phyloP scores from a whole-genome alignment of 176 grass and related monocot genomes.

The Raddia distichophylla region DNA sequence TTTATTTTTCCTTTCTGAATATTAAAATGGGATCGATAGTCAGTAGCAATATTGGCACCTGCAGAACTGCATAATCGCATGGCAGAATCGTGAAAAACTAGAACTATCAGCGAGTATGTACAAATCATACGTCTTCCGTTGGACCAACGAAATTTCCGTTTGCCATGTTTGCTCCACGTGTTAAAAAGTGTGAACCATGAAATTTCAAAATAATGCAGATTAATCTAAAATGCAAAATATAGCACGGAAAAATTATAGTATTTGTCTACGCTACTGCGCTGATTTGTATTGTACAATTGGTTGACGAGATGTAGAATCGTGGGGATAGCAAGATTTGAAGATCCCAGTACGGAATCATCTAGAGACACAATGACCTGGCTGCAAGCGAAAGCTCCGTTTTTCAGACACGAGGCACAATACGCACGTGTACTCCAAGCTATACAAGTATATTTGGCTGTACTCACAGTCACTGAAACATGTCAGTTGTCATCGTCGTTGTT shows the following conservation, averaged over 20 bases:
- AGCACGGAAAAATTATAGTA: neutral
- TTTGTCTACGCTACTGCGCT: neutral
- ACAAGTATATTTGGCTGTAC: no score
- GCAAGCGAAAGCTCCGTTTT: no score
- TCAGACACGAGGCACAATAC: no score
- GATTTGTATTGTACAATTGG: neutral
- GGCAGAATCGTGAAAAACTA: neutral
- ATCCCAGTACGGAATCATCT: no score
- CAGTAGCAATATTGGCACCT: no score
- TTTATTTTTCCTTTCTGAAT: no score
- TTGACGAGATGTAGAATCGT: neutral
- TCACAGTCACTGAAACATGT: no score
- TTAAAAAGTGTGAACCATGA: neutral
- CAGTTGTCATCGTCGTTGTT: no score
- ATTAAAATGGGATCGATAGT: no score
- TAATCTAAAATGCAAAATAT: neutral
- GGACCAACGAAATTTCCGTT: neutral
- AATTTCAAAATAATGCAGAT: neutral
- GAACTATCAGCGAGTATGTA: neutral
- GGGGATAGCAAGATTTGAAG: no score
- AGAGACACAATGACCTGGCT: no score
- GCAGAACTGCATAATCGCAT: neutral
- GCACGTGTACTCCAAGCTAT: no score
- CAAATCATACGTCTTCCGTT: neutral
- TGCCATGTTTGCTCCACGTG: neutral